Percentiles rank a stretch among this genome's conserved stretches.
Evolutionary conservation across 1,139 yeast genomes (phyloP).

Genomic region (Zygotorulaspora mrakii): DNA sequence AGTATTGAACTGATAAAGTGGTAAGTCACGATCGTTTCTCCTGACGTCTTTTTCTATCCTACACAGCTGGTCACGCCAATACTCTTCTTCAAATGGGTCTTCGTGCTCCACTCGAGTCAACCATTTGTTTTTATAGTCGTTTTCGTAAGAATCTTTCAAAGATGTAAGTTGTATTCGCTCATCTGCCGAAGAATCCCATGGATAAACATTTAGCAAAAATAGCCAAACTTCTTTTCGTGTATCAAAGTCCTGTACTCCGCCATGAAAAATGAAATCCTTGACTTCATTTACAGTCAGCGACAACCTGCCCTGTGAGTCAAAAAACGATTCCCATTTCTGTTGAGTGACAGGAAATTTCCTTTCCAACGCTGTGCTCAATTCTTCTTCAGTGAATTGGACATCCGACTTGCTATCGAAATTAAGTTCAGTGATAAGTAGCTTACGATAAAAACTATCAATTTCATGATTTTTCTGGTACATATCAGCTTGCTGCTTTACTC

Average conservation of each 20-base stretch:
- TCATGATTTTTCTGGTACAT: constrained; percentile 55
- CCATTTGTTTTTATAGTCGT: constrained; percentile 66
- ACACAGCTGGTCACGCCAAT: constrained; percentile 83
- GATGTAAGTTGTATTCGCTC: constrained; percentile 65
- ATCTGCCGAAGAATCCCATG: constrained; percentile 77
- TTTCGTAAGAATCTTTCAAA: constrained; percentile 60
- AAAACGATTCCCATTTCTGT: constrained; percentile 83
- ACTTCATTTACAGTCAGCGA: constrained; percentile 71
- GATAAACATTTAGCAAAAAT: constrained; percentile 74
- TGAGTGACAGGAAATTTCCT: constrained; percentile 47
- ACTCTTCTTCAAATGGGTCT: constrained; percentile 58
- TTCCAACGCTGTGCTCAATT: constrained; percentile 38
- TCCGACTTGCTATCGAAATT: constrained; percentile 50
- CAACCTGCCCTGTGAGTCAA: constrained; percentile 74
- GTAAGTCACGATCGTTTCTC: constrained; percentile 79
- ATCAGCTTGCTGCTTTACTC: constrained; percentile 90
- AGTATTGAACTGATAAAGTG: constrained; percentile 53
- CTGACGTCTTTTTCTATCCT: constrained; percentile 92
- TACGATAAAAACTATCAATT: constrained; percentile 58
- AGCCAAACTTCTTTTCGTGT: constrained; percentile 80
- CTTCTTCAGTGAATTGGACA: constrained; percentile 39
- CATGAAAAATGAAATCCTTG: constrained; percentile 81
- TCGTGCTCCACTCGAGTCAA: constrained; percentile 32
- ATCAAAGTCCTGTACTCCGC: constrained; percentile 59
- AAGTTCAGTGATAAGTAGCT: constrained; percentile 60